Base-by-base conservation (phyloP, 1,284 basidiomycete species). In the Austroboletus novae-zelandiae region DNA sequence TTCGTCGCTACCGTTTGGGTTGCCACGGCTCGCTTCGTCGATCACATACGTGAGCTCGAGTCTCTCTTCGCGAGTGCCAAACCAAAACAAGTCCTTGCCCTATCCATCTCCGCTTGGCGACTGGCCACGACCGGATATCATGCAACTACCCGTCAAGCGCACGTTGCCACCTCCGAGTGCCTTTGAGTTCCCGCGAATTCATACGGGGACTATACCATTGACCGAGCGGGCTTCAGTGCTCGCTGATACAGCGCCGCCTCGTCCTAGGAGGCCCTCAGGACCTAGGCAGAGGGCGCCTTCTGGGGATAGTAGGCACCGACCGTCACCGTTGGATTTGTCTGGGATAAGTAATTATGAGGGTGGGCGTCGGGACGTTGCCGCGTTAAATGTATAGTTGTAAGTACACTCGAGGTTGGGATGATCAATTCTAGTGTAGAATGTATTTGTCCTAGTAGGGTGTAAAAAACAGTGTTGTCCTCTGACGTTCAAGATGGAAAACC, bases 401-500 rank as follows among this genome's bases (percentile, higher is more conserved):
- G 18, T 13, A 5, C 25, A 9, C 20, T 29, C 25, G 20, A 35
- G 2, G 15, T 39, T 43, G 27, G 32, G 20, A n/a, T 23, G 20
- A 23, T 23, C 20, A n/a, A n/a, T n/a, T n/a, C 31, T 15, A 6
- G 37, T 41, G 34, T n/a, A 35, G 34, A 35, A 1, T 8, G n/a
- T 9, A 9, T 17, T 4, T n/a, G n/a, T 35, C 17, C 17, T 9
- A 17, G 35, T 37, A 37, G 17, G 14, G 11, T 20, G 36, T 37
- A 37, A 5, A 23, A 23, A 23, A 27, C 27, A 29, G 29, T 29
- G 29, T 29, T 29, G 29, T 29, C 9, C 29, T 29, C 29, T 11
- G 18, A 27, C 48, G 40, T 35, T 36, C 47, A 17, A 43, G 44
- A 94, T 94, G 91, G 89, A 94, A 71, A 94, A 93, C 67, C 91